Evolutionary conservation across 2,329 filamentous ascomycete species (phyloP).

Genomic region (Epichloe brachyelytri): DNA sequence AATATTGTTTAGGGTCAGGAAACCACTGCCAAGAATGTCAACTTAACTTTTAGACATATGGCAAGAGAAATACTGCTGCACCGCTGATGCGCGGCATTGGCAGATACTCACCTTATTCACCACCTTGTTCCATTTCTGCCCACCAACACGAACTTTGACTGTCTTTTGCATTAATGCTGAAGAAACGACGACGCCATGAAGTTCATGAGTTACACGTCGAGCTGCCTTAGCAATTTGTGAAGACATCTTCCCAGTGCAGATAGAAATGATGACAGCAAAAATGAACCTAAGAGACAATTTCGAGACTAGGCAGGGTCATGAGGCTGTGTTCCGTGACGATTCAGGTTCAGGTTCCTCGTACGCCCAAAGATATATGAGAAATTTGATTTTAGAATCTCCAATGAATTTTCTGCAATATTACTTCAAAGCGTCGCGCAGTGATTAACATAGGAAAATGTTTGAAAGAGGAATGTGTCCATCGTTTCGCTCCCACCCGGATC

Average conservation of each 20-base stretch:
- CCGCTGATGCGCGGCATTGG: neutral
- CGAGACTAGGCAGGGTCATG: neutral
- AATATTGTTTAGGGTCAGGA: constrained; percentile 47
- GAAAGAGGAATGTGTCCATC: too few species aligned
- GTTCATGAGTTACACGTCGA: constrained; percentile 33
- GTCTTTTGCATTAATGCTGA: constrained; percentile 68
- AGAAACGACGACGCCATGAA: constrained; percentile 61
- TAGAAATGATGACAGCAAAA: neutral
- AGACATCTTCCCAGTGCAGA: constrained; percentile 21
- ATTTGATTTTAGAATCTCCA: too few species aligned
- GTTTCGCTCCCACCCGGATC: too few species aligned
- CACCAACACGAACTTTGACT: constrained; percentile 63
- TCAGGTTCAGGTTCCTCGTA: neutral
- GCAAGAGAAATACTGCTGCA: neutral
- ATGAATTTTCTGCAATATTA: too few species aligned
- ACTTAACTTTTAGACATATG: neutral
- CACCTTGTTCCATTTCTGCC: constrained; percentile 57
- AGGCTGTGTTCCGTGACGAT: neutral
- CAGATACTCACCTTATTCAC: constrained; percentile 54
- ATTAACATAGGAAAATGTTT: too few species aligned
- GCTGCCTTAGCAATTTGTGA: constrained; percentile 28
- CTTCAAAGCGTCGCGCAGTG: too few species aligned
- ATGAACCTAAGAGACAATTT: neutral
- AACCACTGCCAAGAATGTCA: constrained; percentile 34
- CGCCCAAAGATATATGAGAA: neutral